These are phyloP conservation scores for Aspergillaceae sp. DNA, from an alignment of 2,329 filamentous ascomycete genomes.

Conservation along the genomic window DNA sequence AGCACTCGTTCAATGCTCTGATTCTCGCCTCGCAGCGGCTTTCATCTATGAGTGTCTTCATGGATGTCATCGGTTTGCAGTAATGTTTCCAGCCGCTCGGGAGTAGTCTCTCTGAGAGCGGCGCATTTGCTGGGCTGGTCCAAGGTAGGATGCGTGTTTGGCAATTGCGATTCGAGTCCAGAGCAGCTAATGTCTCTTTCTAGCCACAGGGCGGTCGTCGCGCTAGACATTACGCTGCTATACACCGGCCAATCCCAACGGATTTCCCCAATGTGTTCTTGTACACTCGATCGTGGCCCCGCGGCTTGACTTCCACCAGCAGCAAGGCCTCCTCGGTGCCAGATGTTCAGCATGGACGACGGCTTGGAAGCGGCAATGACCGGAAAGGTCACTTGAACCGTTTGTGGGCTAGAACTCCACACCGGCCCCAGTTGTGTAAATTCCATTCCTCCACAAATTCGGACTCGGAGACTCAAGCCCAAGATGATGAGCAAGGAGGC, in stretches of 20 bases:
- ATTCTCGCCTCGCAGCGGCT: constrained; percentile 4
- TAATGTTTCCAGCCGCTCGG: constrained; percentile 30
- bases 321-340: not conserved
- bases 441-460: not conserved
- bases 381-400: constrained; percentile 5
- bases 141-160: constrained; percentile 7
- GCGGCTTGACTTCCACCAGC: constrained; percentile 1
- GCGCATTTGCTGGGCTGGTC: constrained; percentile 16
- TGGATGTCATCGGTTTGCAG: constrained; percentile 37
- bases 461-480: not conserved
- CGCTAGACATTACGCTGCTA: not conserved
- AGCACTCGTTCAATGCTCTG: not conserved
- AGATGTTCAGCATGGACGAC: not conserved
- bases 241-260: not conserved
- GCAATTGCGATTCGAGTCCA: not conserved
- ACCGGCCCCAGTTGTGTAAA: too few relatives aligned
- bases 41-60: constrained; percentile 22
- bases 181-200: not conserved
- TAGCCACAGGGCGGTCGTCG: not conserved
- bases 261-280: constrained; percentile 3
- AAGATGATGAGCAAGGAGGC: not conserved
- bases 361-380: not conserved
- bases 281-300: not conserved
- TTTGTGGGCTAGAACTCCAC: constrained; percentile 3
- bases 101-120: constrained; percentile 28